Base-by-base conservation (phyloP, 2,329 filamentous ascomycete genomes). In the Arthrinium puccinioides region DNA sequence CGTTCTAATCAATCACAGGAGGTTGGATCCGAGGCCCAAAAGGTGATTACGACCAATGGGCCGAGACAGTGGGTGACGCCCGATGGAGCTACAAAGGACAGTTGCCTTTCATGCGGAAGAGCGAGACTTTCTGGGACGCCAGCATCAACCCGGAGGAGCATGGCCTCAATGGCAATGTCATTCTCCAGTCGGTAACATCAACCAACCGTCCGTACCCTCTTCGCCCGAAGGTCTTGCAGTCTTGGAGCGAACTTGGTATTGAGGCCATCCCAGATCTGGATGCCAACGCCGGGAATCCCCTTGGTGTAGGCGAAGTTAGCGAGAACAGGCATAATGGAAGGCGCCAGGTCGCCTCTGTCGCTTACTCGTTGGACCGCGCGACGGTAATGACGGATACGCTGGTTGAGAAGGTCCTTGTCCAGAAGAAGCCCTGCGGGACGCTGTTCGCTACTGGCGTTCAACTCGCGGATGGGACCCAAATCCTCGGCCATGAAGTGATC, bases 401-500 rank as follows among this genome's bases (percentile, higher is more conserved):
- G 4, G 47, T 47, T 5, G 28, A 42, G 16, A 39, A 38, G 31
- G 33, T 50, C 25, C 18, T 48, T 47, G 16, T 32, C 38, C 8
- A 33, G 21, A 13, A 36, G 19, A 45, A 64, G 52, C 38, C n/a
- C n/a, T n/a, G n/a, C n/a, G n/a, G n/a, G n/a, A n/a, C n/a, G n/a
- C n/a, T n/a, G n/a, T n/a, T n/a, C n/a, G 65, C 63, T 3, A 53
- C 62, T 1, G 72, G 70, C 2, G 62, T 74, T 4, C 57, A 64
- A 35, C 54, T 59, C 4, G 49, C 3, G n/a, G 51, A 35, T 42
- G 55, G 16, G 40, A 57, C 36, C 46, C 54, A 43, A 16, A 39
- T 36, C 23, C 48, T 36, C 46, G 54, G 47, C n/a, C 52, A 48
- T 32, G 55, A 62, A 41, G 46, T 61, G 6, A 54, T 63, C 23